Evolutionary conservation across 2,329 filamentous ascomycete species (phyloP).

Genomic region (Neurospora crassa): DNA sequence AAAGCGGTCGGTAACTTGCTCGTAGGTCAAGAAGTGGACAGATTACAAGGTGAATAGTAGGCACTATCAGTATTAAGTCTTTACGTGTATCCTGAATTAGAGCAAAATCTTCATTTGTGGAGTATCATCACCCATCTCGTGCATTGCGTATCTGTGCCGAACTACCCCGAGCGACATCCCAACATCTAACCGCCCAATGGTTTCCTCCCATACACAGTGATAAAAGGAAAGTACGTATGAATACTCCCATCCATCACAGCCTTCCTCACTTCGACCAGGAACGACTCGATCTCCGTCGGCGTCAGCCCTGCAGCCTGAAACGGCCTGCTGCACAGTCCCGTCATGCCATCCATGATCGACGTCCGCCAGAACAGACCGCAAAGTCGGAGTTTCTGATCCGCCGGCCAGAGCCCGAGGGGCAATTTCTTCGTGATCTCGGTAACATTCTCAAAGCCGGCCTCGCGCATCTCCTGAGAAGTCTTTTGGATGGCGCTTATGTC

Average conservation of each 20-base stretch:
- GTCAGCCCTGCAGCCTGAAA: constrained; percentile 25
- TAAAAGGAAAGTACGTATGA: constrained; percentile 24
- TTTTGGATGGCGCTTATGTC: constrained; percentile 31
- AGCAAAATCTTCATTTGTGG: background rate
- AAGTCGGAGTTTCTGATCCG: constrained; percentile 29
- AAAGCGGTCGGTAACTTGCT: background rate
- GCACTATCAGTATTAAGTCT: background rate
- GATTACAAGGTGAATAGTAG: background rate
- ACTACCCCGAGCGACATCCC: background rate
- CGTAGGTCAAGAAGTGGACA: background rate
- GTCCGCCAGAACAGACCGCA: constrained; percentile 38
- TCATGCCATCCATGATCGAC: constrained; percentile 26
- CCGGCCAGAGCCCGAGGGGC: constrained; percentile 40
- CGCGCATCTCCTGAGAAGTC: constrained; percentile 26
- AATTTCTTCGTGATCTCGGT: constrained; percentile 28
- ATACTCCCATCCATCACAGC: constrained; percentile 20
- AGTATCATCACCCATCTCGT: background rate
- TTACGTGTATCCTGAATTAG: background rate
- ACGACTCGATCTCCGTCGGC: constrained; percentile 26
- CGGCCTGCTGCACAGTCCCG: constrained; percentile 21
- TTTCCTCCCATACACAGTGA: constrained; percentile 24
- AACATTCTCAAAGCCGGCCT: constrained; percentile 33
- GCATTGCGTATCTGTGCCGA: background rate
- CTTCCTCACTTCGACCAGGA: constrained; percentile 26
- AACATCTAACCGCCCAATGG: constrained; percentile 10